A percentile compares a stretch with the other conserved stretches of the same genome.
Conservation (phyloP, 2,329 filamentous ascomycete genomes). For the Claviceps maximensis region DNA sequence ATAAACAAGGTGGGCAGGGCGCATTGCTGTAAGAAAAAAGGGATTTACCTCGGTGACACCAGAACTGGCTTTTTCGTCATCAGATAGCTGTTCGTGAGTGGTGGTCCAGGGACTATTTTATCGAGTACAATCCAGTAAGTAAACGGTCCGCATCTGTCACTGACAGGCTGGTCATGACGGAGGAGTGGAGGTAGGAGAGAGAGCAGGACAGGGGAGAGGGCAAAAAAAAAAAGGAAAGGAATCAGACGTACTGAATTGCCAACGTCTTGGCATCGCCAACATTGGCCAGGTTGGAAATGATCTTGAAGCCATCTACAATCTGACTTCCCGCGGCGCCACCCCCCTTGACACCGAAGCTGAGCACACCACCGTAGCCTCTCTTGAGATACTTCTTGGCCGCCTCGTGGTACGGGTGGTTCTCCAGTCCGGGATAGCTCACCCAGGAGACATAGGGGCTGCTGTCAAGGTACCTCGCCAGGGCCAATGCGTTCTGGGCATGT, state of each 20-base stretch:
- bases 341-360: conserved; percentile 89
- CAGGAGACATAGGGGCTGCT: conserved; percentile 72
- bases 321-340: conserved; percentile 70
- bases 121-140: not conserved
- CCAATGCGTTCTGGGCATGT: conserved; percentile 71
- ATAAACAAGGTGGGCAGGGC: too few species aligned
- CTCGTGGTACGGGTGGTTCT: conserved; percentile 67
- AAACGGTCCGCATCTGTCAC: not conserved
- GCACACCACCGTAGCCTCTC: conserved; percentile 74
- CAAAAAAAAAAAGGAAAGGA: not conserved
- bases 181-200: not conserved
- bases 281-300: conserved; percentile 92
- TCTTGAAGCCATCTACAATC: conserved; percentile 86
- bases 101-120: conserved; percentile 62
- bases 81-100: conserved; percentile 81
- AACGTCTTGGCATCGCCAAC: conserved; percentile 92
- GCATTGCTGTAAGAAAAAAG: too few species aligned
- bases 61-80: conserved; percentile 66
- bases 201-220: not conserved
- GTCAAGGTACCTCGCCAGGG: conserved; percentile 72
- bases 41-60: conserved; percentile 60
- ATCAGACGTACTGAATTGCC: conserved; percentile 54
- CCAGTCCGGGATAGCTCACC: conserved; percentile 87
- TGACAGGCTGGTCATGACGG: not conserved
- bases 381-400: conserved; percentile 77